Evolutionary conservation across 148 eudicot species (phyloP).

Genomic region (Nyssa sinensis): DNA sequence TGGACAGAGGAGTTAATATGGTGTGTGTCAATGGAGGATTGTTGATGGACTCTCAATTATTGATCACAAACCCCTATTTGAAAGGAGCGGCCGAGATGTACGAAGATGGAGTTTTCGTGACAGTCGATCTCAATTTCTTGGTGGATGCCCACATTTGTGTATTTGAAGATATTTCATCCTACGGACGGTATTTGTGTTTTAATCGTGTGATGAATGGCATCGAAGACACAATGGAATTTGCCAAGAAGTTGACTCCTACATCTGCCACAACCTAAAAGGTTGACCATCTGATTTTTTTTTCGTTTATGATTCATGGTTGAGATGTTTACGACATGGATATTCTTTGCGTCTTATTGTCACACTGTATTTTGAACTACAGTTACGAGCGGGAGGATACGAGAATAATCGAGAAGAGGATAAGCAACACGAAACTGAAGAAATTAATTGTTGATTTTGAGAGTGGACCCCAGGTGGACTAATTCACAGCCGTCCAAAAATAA

Average conservation of each 20-base stretch:
- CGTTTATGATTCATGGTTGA: not conserved
- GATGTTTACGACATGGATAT: too few species aligned
- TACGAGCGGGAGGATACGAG: slow-evolving; percentile 39
- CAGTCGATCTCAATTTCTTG: slow-evolving; percentile 50
- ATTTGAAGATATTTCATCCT: slow-evolving; percentile 52
- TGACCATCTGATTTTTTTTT: not conserved
- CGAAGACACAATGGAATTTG: slow-evolving; percentile 45
- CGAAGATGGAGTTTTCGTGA: slow-evolving; percentile 54
- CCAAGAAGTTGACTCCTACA: slow-evolving; percentile 38
- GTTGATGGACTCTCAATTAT: slow-evolving; percentile 37
- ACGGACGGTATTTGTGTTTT: slow-evolving; percentile 70
- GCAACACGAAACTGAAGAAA: slow-evolving; percentile 61
- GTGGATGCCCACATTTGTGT: slow-evolving; percentile 53
- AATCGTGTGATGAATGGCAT: slow-evolving; percentile 47
- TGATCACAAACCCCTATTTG: slow-evolving; percentile 46
- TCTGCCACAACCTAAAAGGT: slow-evolving; percentile 46
- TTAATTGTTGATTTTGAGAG: slow-evolving; percentile 44
- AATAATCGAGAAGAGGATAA: slow-evolving; percentile 50
- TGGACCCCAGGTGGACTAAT: slow-evolving; percentile 13
- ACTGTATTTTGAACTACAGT: slow-evolving; percentile 24
- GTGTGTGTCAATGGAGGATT: slow-evolving; percentile 59
- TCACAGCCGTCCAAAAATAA: not conserved
- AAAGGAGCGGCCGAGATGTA: slow-evolving; percentile 87
- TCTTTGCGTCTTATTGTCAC: not conserved
- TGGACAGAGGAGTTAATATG: slow-evolving; percentile 69